Percentiles rank a stretch among this genome's conserved stretches.
phyloP scores from a whole-genome alignment of 2,329 filamentous ascomycete genomes.

The Alternaria sp. region DNA sequence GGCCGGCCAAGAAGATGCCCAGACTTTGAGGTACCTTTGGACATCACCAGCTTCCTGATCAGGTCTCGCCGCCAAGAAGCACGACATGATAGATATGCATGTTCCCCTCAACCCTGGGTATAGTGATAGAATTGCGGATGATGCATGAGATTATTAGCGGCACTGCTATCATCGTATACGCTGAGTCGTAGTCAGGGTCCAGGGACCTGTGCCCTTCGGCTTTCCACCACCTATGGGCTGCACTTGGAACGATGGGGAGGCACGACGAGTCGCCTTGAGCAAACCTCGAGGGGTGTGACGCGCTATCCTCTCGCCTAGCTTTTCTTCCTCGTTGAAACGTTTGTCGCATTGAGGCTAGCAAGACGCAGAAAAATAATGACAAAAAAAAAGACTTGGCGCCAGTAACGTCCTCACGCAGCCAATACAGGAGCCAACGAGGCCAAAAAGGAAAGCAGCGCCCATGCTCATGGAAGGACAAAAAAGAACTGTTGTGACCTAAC shows the following conservation, averaged over 20 bases:
- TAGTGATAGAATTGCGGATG: not conserved
- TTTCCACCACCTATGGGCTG: not conserved
- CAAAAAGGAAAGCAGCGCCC: not conserved
- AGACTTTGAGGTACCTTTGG: conserved; percentile 8
- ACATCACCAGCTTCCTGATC: conserved; percentile 30
- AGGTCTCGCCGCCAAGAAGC: conserved; percentile 25
- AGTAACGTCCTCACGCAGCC: not conserved
- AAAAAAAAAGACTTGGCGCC: not conserved
- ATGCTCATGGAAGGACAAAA: not conserved
- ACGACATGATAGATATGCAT: conserved; percentile 24
- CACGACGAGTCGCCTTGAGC: not conserved
- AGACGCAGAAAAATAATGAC: not conserved
- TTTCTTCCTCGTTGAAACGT: not conserved
- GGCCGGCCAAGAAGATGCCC: conserved; percentile 18
- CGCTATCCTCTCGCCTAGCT: not conserved
- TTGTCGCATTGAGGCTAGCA: not conserved
- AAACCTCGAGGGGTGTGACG: not conserved
- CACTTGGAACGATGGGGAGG: not conserved
- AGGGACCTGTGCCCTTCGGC: not conserved
- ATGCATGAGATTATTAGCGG: not conserved
- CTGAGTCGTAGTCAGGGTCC: not conserved
- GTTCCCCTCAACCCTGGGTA: conserved; percentile 19
- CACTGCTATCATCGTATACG: not conserved
- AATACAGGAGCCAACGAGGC: no score
- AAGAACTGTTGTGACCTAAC: conserved; percentile 24